Evolutionary conservation across 2,329 filamentous ascomycete genomes (phyloP).

Genomic region (Ceratocystis diversiconidia): DNA sequence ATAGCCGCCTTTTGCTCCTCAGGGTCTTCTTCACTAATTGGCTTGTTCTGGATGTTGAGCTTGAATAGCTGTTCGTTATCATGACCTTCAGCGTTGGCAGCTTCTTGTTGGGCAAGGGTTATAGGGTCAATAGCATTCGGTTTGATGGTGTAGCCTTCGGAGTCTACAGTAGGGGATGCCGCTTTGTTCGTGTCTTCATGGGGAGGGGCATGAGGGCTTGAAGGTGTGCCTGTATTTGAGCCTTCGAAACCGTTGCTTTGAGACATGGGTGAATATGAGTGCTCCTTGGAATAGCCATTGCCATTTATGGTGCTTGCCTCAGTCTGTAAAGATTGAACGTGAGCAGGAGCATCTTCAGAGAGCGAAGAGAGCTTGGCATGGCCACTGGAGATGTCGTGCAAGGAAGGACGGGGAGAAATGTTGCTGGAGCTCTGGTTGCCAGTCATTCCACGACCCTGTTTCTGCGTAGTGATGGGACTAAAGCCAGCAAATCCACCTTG

Average conservation of each 20-base stretch:
- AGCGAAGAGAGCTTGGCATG: constrained; percentile 38
- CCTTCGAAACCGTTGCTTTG: neutral
- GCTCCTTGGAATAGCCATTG: constrained; percentile 27
- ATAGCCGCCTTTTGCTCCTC: constrained; percentile 59
- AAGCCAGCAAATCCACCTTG: constrained; percentile 48
- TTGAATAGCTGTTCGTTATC: constrained; percentile 58
- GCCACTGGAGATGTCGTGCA: constrained; percentile 39
- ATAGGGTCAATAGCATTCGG: constrained; percentile 49
- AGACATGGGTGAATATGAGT: constrained; percentile 28
- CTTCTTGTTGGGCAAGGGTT: constrained; percentile 58
- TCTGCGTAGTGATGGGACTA: constrained; percentile 41
- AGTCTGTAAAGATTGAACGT: neutral
- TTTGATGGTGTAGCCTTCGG: constrained; percentile 65
- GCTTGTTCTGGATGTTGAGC: constrained; percentile 64
- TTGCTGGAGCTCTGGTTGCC: constrained; percentile 45
- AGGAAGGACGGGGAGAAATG: constrained; percentile 44
- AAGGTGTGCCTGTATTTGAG: neutral
- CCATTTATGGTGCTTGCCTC: neutral
- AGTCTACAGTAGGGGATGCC: constrained; percentile 34
- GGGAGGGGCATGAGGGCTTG: neutral
- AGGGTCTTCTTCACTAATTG: constrained; percentile 63
- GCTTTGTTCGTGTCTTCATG: constrained; percentile 18
- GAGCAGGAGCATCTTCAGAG: constrained; percentile 37
- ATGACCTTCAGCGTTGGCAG: constrained; percentile 33
- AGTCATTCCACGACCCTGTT: constrained; percentile 41